These are phyloP conservation scores for Mortierella alpina DNA, from an alignment of 192 early-diverging fungal species.

Conservation along the genomic window DNA sequence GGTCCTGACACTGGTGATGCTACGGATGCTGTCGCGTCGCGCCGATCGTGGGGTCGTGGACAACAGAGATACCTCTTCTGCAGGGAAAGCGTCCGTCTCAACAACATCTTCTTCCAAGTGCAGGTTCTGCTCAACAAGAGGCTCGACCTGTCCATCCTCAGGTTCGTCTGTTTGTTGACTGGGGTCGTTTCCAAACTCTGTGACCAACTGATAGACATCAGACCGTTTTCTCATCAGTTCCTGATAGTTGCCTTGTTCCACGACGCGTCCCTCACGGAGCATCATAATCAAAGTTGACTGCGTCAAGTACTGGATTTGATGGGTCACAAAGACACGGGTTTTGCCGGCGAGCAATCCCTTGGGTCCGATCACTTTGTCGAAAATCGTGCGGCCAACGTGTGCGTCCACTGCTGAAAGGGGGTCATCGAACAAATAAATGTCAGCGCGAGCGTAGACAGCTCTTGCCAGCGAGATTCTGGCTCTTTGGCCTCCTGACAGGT, in stretches of 20 bases:
- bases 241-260: constrained; percentile 73
- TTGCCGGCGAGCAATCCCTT: constrained; percentile 84
- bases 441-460: constrained; percentile 92
- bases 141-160: constrained; percentile 12
- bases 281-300: constrained; percentile 75
- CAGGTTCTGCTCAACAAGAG: constrained; percentile 23
- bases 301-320: constrained; percentile 81
- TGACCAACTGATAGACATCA: constrained; percentile 74
- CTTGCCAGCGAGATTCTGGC: constrained; percentile 72
- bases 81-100: constrained; percentile 19
- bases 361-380: constrained; percentile 89
- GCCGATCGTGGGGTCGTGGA: constrained; percentile 39
- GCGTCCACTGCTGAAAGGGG: constrained; percentile 72
- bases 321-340: constrained; percentile 84
- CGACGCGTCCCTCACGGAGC: constrained; percentile 77
- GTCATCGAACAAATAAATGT: constrained; percentile 67
- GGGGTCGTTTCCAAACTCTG: constrained; percentile 73
- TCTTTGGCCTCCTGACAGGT: constrained; percentile 93
- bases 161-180: background rate
- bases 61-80: constrained; percentile 19
- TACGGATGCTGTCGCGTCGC: constrained; percentile 38
- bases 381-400: constrained; percentile 74
- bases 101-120: constrained; percentile 35
- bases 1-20: constrained; percentile 51
- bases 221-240: constrained; percentile 72